Base-by-base conservation (phyloP, 1,284 basidiomycete species). In the Boletus coffeatus region DNA sequence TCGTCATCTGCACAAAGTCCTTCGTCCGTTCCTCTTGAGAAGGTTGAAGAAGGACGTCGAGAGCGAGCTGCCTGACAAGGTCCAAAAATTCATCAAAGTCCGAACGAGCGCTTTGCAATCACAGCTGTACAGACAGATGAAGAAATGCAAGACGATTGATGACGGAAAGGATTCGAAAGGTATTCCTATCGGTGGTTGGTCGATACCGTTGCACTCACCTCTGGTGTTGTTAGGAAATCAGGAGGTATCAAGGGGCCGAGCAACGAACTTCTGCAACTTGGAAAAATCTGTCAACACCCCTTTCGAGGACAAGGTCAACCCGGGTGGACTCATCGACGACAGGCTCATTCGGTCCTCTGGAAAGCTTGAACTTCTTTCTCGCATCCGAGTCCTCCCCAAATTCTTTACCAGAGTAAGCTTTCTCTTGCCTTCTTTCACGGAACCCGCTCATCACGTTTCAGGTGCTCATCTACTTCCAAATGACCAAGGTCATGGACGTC, bases 381-480 rank as follows among this genome's bases (percentile, higher is more conserved):
- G 96, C 48, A 88, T 98, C 67, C 82, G 29, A 32, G 29, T 32
- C 29, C 29, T 99, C 43, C 96, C 96, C 61, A 99, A 98, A 77
- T 90, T 99, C 70, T 98, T 98, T 72, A 80, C 84, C 4, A 94
- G 96, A 74, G 94, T 96, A 70, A 53, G 81, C 53, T 37, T 34
- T 16, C 37, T 53, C 48, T 58, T 13, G 9, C 43, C 1, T n/a
- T 21, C 2, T 7, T 48, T 5, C 7, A 43, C 16, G n/a, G 3
- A 39, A 58, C 39, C 3, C 7, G 16, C 48, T 70, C 13, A 68
- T 39, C 32, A 11, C n/a, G n/a, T 58, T 52, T 25, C 64, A 92
- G 89, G 96, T 98, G 36, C 87, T 99, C 65, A 98, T 99, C 74
- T 98, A 98, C 87, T 98, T 98, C 89, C 96, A 99, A 78, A 98